These are phyloP conservation scores for Ogataea ganodermae DNA, from an alignment of 805 yeast genomes.

Conservation along the genomic window DNA sequence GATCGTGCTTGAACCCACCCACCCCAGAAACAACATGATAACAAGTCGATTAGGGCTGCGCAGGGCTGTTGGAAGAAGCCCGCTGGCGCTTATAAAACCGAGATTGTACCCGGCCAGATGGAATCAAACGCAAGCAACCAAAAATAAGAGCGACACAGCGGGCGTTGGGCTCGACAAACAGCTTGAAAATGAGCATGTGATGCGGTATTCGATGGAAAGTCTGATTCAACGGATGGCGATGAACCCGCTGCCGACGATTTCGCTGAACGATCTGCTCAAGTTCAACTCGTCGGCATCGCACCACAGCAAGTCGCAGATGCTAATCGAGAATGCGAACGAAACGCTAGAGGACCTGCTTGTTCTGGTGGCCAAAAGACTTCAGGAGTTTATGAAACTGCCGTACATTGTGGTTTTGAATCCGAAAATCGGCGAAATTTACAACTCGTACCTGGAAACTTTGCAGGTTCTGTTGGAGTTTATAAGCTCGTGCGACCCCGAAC, in stretches of 20 bases:
- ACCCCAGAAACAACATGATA: neutral
- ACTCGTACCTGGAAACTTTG: constrained; percentile 71
- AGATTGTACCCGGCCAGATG: too few relatives aligned
- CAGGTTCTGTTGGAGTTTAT: constrained; percentile 45
- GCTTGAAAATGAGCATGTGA: constrained; percentile 18
- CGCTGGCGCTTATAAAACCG: too few relatives aligned
- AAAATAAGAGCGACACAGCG: neutral
- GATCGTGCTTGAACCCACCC: neutral
- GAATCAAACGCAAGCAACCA: neutral
- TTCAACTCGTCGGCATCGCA: constrained; percentile 39
- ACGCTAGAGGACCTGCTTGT: constrained; percentile 59
- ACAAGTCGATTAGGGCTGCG: neutral
- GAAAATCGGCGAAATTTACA: constrained; percentile 74
- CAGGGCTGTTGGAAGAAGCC: neutral
- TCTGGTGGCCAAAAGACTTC: constrained; percentile 69
- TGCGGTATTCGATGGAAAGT: constrained; percentile 43
- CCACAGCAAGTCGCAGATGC: constrained; percentile 34
- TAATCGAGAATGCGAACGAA: constrained; percentile 50
- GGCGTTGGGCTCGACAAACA: constrained; percentile 2
- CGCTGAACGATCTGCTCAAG: constrained; percentile 51
- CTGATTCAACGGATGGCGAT: constrained; percentile 59
- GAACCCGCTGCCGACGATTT: constrained; percentile 53
- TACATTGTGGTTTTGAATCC: constrained; percentile 87
- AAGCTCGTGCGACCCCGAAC: constrained; percentile 21
- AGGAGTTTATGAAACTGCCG: constrained; percentile 72